Evolutionary conservation across 2,329 filamentous ascomycete genomes (phyloP).

Genomic region (Neocatenulostroma microsporum): DNA sequence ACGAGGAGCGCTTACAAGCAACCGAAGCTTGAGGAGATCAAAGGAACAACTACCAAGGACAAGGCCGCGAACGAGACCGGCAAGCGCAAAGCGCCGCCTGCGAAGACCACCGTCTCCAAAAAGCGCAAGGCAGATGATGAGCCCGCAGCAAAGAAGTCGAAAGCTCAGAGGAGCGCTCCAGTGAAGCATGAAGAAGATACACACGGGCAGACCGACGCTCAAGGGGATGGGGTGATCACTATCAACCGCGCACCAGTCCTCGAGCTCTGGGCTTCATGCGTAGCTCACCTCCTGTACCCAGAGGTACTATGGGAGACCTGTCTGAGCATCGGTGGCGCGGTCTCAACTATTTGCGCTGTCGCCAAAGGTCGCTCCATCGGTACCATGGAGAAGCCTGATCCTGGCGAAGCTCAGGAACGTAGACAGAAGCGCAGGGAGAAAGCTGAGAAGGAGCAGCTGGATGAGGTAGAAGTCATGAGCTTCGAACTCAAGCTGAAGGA

Average conservation of each 20-base stretch:
- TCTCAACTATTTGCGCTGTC: conserved; percentile 26
- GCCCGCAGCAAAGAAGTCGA: background rate
- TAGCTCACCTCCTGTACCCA: conserved; percentile 23
- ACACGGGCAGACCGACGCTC: background rate
- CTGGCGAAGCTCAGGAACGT: conserved; percentile 13
- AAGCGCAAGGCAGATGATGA: background rate
- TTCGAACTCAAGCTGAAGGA: conserved; percentile 27
- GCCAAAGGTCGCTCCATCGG: conserved; percentile 29
- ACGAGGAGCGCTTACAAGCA: conserved; percentile 1
- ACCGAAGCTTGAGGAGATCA: conserved; percentile 2
- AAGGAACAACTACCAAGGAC: conserved; percentile 1
- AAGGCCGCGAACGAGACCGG: background rate
- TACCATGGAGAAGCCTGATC: conserved; percentile 19
- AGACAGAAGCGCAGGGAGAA: conserved; percentile 15
- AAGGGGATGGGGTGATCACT: conserved; percentile 16
- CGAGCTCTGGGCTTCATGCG: conserved; percentile 23
- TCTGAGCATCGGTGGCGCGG: conserved; percentile 25
- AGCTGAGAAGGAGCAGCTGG: conserved; percentile 14
- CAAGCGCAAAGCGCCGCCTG: conserved; percentile 1
- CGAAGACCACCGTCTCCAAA: background rate
- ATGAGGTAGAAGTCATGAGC: conserved; percentile 26
- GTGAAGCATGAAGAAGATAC: no score
- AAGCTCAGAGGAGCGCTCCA: no score
- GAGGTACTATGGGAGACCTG: conserved; percentile 24
- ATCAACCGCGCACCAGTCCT: conserved; percentile 30